Evolutionary conservation across 2,329 filamentous ascomycete species (phyloP).

Genomic region (Neonectria coccinea): DNA sequence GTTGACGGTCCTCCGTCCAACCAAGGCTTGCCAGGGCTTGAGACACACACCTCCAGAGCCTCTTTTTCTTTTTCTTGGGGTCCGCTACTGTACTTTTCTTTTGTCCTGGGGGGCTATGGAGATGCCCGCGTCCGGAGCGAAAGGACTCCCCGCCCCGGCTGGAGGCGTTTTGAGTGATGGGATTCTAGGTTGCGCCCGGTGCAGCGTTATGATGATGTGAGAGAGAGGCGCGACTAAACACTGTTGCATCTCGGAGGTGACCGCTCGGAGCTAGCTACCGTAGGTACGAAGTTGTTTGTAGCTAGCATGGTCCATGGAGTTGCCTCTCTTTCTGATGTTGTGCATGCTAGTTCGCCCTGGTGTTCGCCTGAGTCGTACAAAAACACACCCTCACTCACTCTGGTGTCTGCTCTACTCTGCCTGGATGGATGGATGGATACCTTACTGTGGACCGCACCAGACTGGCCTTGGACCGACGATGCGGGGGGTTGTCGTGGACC

Average conservation of each 20-base stretch:
- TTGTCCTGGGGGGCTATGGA: background rate
- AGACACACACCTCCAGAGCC: slow-evolving; percentile 21
- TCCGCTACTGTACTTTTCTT: too few relatives aligned
- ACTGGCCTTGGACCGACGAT: slow-evolving; percentile 5
- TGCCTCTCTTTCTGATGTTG: slow-evolving; percentile 14
- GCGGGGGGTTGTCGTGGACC: slow-evolving; percentile 11
- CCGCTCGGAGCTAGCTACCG: slow-evolving; percentile 3
- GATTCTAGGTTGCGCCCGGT: background rate
- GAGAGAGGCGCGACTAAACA: slow-evolving; percentile 1
- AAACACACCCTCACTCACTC: slow-evolving; percentile 5
- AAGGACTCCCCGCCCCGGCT: background rate
- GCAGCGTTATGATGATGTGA: slow-evolving; percentile 4
- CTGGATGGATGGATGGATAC: background rate
- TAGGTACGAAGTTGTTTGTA: background rate
- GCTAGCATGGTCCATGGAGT: slow-evolving; percentile 2
- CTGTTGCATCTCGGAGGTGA: slow-evolving; percentile 11
- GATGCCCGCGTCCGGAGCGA: background rate
- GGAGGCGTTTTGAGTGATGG: background rate
- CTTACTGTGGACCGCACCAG: slow-evolving; percentile 10
- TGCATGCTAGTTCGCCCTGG: slow-evolving; percentile 23
- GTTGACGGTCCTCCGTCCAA: slow-evolving; percentile 26
- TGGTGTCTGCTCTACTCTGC: background rate
- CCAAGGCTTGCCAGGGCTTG: slow-evolving; percentile 9
- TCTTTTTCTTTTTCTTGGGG: background rate
- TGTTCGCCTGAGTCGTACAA: background rate